Percentiles rank a stretch among this genome's conserved stretches.
Conservation (phyloP, 1,284 basidiomycete species). For the Heterobasidion parviporum region DNA sequence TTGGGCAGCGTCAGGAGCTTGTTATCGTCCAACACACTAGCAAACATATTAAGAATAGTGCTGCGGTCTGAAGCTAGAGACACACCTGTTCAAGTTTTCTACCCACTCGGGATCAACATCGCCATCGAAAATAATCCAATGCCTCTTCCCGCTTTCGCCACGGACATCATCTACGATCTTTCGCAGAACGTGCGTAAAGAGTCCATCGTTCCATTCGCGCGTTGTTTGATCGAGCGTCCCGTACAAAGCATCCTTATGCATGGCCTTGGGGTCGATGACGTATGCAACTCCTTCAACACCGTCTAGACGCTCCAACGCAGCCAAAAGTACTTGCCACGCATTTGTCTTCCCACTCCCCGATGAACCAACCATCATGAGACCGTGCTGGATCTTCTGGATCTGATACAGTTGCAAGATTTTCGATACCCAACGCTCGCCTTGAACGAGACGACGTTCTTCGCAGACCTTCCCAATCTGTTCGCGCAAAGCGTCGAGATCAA, state of each 20-base stretch:
- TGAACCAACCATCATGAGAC: slow-evolving; percentile 99
- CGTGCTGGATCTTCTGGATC: slow-evolving; percentile 99
- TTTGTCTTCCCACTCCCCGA: slow-evolving; percentile 97
- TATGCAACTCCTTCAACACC: slow-evolving; percentile 91
- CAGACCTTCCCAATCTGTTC: slow-evolving; percentile 86
- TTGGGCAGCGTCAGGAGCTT: slow-evolving; percentile 96
- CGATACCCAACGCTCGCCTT: slow-evolving; percentile 86
- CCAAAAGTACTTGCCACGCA: slow-evolving; percentile 92
- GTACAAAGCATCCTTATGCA: slow-evolving; percentile 97
- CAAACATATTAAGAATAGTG: background rate
- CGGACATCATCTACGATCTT: slow-evolving; percentile 99
- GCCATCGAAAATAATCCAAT: slow-evolving; percentile 99
- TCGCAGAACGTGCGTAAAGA: slow-evolving; percentile 96
- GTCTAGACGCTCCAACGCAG: slow-evolving; percentile 87
- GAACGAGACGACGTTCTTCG: slow-evolving; percentile 75
- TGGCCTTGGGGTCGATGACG: slow-evolving; percentile 98
- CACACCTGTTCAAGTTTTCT: slow-evolving; percentile 94
- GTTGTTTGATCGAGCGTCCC: slow-evolving; percentile 97
- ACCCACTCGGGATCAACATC: slow-evolving; percentile 99
- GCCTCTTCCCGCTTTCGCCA: slow-evolving; percentile 92
- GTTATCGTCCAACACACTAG: slow-evolving; percentile 97
- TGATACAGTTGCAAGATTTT: slow-evolving; percentile 99
- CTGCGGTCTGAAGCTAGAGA: background rate
- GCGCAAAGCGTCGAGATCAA: slow-evolving; percentile 81
- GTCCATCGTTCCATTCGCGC: slow-evolving; percentile 98